phyloP scores from a whole-genome alignment of 164 flowering plant species.

The Taxillus chinensis region DNA sequence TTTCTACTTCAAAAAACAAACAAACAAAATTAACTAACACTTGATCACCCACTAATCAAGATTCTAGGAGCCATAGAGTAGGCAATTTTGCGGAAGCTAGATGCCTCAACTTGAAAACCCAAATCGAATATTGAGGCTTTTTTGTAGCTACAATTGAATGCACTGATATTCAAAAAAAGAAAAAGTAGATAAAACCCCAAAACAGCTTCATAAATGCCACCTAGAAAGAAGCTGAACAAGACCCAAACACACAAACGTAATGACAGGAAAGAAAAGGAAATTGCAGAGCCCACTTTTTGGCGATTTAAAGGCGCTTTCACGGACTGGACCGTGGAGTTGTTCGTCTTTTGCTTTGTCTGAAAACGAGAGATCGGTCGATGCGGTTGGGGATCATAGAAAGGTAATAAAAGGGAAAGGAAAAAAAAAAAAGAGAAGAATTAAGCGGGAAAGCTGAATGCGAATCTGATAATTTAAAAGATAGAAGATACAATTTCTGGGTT shows the following conservation, averaged over 20 bases:
- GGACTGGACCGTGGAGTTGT: constrained; percentile 30
- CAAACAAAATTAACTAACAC: too few species aligned
- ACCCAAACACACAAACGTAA: not conserved
- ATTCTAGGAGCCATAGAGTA: too few species aligned
- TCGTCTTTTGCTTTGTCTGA: constrained; percentile 21
- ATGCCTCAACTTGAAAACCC: too few species aligned
- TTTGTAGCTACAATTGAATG: too few species aligned
- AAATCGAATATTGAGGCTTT: too few species aligned
- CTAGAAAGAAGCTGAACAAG: not conserved
- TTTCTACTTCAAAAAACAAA: constrained; percentile 16
- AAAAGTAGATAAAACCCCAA: too few species aligned
- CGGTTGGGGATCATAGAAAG: not conserved
- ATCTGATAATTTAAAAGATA: too few species aligned
- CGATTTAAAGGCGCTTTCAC: constrained; percentile 33
- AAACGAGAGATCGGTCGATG: not conserved
- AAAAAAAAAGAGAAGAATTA: not conserved
- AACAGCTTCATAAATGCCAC: too few species aligned
- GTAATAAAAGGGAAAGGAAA: not conserved
- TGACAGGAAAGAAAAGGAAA: not conserved
- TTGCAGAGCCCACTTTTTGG: constrained; percentile 25
- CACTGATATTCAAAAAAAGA: too few species aligned
- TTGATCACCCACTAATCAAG: too few species aligned
- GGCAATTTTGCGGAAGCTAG: too few species aligned
- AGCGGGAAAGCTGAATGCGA: not conserved
- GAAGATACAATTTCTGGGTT: too few species aligned